Percentiles rank a stretch among this genome's conserved stretches.
Conservation (phyloP, 176 grass and related monocot genomes). For the Phoenix dactylifera region DNA sequence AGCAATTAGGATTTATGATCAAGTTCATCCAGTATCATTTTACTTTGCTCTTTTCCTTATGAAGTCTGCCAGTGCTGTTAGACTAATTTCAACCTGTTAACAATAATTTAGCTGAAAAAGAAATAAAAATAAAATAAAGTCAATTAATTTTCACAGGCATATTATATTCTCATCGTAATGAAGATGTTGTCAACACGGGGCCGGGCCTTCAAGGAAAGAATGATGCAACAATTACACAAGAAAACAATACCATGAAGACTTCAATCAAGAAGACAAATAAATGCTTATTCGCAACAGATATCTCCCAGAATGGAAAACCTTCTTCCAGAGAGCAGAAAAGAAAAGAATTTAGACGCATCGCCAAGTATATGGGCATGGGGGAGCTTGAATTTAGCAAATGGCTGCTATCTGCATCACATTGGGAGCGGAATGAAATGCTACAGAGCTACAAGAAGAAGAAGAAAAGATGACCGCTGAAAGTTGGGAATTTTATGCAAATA, state of each 20-base stretch:
- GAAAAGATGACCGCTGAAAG: neutral
- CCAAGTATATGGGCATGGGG: constrained; percentile 55
- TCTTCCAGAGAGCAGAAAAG: constrained; percentile 42
- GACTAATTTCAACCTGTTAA: no score
- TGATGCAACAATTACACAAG: neutral
- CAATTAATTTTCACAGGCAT: constrained; percentile 41
- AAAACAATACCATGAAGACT: constrained; percentile 13
- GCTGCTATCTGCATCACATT: constrained; percentile 53
- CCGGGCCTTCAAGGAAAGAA: constrained; percentile 1
- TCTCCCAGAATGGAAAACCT: constrained; percentile 8
- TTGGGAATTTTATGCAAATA: no score
- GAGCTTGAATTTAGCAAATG: constrained; percentile 80
- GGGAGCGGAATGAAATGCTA: constrained; percentile 37
- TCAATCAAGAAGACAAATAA: constrained; percentile 9
- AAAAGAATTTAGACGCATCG: constrained; percentile 58
- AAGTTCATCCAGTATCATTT: no score
- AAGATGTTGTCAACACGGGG: constrained; percentile 64
- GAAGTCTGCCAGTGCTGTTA: no score
- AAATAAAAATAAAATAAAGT: neutral
- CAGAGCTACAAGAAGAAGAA: constrained; percentile 59
- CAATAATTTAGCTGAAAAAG: no score
- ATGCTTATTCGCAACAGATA: constrained; percentile 19
- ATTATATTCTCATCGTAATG: constrained; percentile 86
- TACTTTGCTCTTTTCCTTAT: no score
- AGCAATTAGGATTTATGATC: no score